phyloP scores from a whole-genome alignment of 2,329 filamentous ascomycete genomes.

The Trichoderma guizhouense region DNA sequence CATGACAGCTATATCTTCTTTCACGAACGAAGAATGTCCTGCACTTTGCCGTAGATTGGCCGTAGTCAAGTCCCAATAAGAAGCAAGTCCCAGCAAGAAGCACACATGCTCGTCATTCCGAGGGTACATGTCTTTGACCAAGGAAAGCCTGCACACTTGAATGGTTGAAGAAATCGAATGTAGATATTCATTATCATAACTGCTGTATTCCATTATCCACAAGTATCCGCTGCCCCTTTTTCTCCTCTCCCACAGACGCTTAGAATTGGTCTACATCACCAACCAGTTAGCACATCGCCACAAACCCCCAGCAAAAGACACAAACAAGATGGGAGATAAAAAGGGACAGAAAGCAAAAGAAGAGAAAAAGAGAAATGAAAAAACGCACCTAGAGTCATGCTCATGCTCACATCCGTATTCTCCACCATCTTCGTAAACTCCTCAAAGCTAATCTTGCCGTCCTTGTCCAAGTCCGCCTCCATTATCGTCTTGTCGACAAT shows the following conservation, averaged over 20 bases:
- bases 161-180: slow-evolving; percentile 8
- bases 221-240: slow-evolving; percentile 1
- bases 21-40: not conserved
- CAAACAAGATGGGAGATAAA: not conserved
- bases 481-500: slow-evolving; percentile 99
- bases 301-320: not conserved
- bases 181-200: slow-evolving; percentile 29
- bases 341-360: not conserved
- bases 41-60: not conserved
- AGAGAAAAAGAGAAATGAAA: not conserved
- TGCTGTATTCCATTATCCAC: slow-evolving; percentile 21
- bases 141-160: not conserved
- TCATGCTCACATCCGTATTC: slow-evolving; percentile 78
- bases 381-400: slow-evolving; percentile 66
- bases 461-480: slow-evolving; percentile 94
- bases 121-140: not conserved
- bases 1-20: not conserved
- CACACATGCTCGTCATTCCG: not conserved
- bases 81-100: not conserved
- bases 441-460: slow-evolving; percentile 98
- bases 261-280: slow-evolving; percentile 26
- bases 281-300: not conserved
- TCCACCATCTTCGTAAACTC: slow-evolving; percentile 99
- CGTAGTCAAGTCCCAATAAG: not conserved
- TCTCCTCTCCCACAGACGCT: not conserved